Conservation (phyloP, 2,329 filamentous ascomycete species). For the Apiospora saccharicola region DNA sequence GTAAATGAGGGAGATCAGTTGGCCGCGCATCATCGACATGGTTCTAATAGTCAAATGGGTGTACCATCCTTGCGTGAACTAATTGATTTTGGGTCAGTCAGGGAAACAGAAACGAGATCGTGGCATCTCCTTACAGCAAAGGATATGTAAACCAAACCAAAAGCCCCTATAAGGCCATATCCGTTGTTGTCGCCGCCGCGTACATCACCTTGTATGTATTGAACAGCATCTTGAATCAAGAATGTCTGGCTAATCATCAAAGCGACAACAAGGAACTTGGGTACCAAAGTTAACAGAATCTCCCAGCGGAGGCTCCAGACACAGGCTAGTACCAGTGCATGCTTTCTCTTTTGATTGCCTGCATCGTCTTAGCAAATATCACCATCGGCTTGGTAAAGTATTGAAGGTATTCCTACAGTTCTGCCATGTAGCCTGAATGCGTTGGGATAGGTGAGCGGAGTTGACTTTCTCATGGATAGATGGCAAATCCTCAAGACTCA, state of each 20-base stretch:
- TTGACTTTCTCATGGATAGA: slow-evolving; percentile 27
- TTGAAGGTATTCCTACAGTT: not conserved
- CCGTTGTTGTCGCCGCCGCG: slow-evolving; percentile 20
- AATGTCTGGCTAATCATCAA: slow-evolving; percentile 27
- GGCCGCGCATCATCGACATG: slow-evolving; percentile 29
- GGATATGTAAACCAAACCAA: slow-evolving; percentile 24
- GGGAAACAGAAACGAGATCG: not conserved
- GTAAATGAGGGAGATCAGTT: slow-evolving; percentile 28
- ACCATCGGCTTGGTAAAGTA: not conserved
- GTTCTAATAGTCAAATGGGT: slow-evolving; percentile 23
- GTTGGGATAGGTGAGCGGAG: slow-evolving; percentile 19
- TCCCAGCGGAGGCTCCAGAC: slow-evolving; percentile 28
- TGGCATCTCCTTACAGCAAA: slow-evolving; percentile 21
- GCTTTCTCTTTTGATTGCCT: slow-evolving; percentile 26
- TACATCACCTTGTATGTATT: slow-evolving; percentile 17
- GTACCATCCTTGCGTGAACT: slow-evolving; percentile 26
- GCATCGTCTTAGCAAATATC: not conserved
- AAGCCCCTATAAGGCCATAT: slow-evolving; percentile 28
- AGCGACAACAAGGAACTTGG: slow-evolving; percentile 26
- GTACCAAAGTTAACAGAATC: slow-evolving; percentile 24
- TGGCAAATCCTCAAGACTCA: slow-evolving; percentile 35
- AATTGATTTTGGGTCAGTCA: not conserved
- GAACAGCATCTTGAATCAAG: slow-evolving; percentile 26
- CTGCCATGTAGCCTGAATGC: slow-evolving; percentile 20
- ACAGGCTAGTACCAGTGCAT: slow-evolving; percentile 27